Base-by-base conservation (phyloP, 331 rosid species). In the Malus hybrid region DNA sequence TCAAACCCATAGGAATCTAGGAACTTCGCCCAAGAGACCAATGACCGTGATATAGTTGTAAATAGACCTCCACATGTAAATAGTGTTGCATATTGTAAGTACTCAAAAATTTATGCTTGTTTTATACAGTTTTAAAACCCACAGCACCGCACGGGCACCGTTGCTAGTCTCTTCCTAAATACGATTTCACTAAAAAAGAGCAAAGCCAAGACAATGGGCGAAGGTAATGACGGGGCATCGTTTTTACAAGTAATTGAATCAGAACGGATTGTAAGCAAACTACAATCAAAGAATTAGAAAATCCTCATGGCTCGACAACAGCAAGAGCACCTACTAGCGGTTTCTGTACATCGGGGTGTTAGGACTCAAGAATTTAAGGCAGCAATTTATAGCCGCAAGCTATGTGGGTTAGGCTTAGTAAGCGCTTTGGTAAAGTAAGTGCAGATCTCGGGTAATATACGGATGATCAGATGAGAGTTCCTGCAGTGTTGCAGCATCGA, bases 331-430 rank as follows among this genome's bases (percentile, higher is more conserved):
- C 84, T 80, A 79, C 88, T 78, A 86, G 85, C 70, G 74, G 85
- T 76, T 75, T 84, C 93, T 94, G 99, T 94, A 92, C 99, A 94
- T 33, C 80, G 1, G 78, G 73, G 61, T 81, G 94, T 91, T 87
- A 93, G 94, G 77, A 70, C 86, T 82, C 89, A 86, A 81, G 84
- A 86, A 84, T 84, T 56, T 36, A 75, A 71, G 74, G 76, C 76
- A 4, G 78, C 78, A 66, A 63, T 61, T 88, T 94, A 94, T 61
- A 66, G 85, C 84, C 90, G 84, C 79, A 72, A 73, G 88, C 81
- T 83, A 75, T 73, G 85, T 69, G 84, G 71, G 88, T 87, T 92
- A 84, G 73, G 87, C 86, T 86, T 94, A 9, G 91, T 83, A 82
- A 94, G 92, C 58, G 92, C 89, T 82, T 89, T 92, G 10, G 87